Base-by-base conservation (phyloP, 495 filamentous ascomycete species). In the Aspergillus baeticus region DNA sequence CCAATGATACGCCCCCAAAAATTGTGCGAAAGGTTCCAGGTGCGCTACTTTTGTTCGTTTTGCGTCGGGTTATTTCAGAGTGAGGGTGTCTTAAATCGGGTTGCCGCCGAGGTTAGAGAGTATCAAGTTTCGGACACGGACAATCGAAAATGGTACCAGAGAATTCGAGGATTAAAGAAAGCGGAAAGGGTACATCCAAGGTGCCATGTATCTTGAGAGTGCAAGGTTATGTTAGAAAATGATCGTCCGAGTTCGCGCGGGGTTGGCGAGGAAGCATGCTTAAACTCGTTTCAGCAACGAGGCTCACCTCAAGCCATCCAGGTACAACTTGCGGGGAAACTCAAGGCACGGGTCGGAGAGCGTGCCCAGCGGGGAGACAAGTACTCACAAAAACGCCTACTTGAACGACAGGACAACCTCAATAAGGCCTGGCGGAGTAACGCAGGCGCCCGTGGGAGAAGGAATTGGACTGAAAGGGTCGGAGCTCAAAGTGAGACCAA, bases 401-500 rank as follows among this genome's bases (percentile, higher is more conserved):
- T 47, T 21, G 47, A 59, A 35, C 10, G 34, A 39, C 37, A 43
- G 22, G 52, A 48, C 17, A 13, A 47, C 36, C 21, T 49, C 36
- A 42, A 50, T 22, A 53, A 11, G 36, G 39, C 45, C 20, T 34
- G 14, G 31, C 41, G 23, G 23, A 34, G 43, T 20, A 37, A 54
- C 39, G 62, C 42, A 61, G 45, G 33, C 54, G 57, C 52, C 59
- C 39, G 65, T 45, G 61, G 58, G 26, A 38, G 47, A 57, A 45
- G 51, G 39, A 48, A 52, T 56, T 35, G 57, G 60, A 49, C 51
- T 59, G 54, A 59, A 58, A 59, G 47, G 47, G 62, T 61, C 60
- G 64, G 39, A 67, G 58, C 61, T 65, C 60, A 65, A 58, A 61
- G 62, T 65, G 64, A 69, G 64, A 69, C 64, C 60, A 69, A 66